Evolutionary conservation across 1,284 basidiomycete species (phyloP).

Genomic region (Pseudozyma sp.): DNA sequence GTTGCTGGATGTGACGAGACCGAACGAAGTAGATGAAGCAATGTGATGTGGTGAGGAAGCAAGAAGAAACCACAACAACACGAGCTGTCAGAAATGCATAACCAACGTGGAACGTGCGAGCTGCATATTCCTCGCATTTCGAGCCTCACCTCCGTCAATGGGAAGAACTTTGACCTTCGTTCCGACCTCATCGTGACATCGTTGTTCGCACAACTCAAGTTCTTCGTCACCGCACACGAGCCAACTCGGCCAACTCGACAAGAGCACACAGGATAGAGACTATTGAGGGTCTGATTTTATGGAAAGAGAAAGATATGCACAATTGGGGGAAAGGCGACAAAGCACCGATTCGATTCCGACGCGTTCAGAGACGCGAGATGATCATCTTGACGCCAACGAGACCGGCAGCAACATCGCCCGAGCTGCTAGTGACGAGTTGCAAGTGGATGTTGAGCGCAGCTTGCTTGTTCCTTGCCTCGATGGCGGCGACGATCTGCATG

Average conservation of each 20-base stretch:
- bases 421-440: constrained; percentile 60
- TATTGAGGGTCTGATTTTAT: not conserved
- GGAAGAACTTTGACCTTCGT: too few species aligned
- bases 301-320: constrained; percentile 18
- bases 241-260: not conserved
- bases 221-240: not conserved
- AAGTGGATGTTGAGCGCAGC: constrained; percentile 62
- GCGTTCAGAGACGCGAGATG: constrained; percentile 50
- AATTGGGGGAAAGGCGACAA: constrained; percentile 10
- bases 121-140: constrained; percentile 4
- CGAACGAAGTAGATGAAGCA: not conserved
- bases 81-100: not conserved
- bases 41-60: constrained; percentile 3
- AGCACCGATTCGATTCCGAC: not conserved
- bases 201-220: too few species aligned
- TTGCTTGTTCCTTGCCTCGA: constrained; percentile 63
- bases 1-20: not conserved
- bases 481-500: constrained; percentile 64
- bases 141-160: too few species aligned
- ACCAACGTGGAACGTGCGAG: constrained; percentile 20
- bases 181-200: too few species aligned
- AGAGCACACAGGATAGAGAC: not conserved
- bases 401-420: constrained; percentile 61
- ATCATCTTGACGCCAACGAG: constrained; percentile 66
- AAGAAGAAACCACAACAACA: constrained; percentile 7